A percentile compares a stretch with the other conserved stretches of the same genome.
Conservation (phyloP, 2,329 filamentous ascomycete species). For the Talaromyces sp. region DNA sequence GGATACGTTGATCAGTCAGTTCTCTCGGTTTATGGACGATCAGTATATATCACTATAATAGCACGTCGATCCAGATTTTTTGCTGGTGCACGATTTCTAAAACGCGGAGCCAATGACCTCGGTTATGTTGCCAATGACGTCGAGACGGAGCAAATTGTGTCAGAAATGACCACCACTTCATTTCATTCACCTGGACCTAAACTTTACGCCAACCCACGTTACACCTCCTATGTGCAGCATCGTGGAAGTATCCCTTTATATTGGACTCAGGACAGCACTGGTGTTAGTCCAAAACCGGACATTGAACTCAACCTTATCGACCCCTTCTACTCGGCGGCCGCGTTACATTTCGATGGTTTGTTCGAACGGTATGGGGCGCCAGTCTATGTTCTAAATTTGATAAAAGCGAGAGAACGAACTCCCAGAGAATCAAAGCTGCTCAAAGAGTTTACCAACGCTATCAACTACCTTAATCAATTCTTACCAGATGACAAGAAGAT, state of each 20-base stretch:
- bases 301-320: slow-evolving; percentile 95
- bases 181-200: slow-evolving; percentile 87
- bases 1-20: slow-evolving; percentile 92
- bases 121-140: slow-evolving; percentile 98
- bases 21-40: slow-evolving; percentile 79
- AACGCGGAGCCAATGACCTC: slow-evolving; percentile 88
- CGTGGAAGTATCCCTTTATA: slow-evolving; percentile 93
- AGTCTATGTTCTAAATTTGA: slow-evolving; percentile 84
- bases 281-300: slow-evolving; percentile 91
- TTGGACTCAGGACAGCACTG: slow-evolving; percentile 95
- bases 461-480: slow-evolving; percentile 92
- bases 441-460: slow-evolving; percentile 78
- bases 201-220: slow-evolving; percentile 82
- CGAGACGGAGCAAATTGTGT: slow-evolving; percentile 97
- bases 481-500: slow-evolving; percentile 80
- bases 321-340: slow-evolving; percentile 90
- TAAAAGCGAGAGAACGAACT: slow-evolving; percentile 82
- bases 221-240: slow-evolving; percentile 95
- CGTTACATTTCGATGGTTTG: slow-evolving; percentile 89
- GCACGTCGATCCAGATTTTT: slow-evolving; percentile 89
- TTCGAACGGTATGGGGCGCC: slow-evolving; percentile 92
- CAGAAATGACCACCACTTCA: slow-evolving; percentile 88
- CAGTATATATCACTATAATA: slow-evolving; percentile 89
- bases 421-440: slow-evolving; percentile 89
- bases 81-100: slow-evolving; percentile 88